Evolutionary conservation across 345 rosid species (phyloP).

Genomic region (Raphanus sativus): DNA sequence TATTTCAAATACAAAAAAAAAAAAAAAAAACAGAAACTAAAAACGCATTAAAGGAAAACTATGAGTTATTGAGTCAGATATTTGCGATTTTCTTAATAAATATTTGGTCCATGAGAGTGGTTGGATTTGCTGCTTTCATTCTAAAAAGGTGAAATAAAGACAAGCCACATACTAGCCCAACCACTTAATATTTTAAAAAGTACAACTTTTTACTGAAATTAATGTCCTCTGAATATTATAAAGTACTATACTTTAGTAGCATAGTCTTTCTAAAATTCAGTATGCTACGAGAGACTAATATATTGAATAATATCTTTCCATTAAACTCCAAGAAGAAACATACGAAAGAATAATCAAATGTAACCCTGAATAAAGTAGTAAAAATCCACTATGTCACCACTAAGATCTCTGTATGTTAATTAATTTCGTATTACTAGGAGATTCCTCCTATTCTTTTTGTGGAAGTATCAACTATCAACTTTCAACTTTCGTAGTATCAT

Average conservation of each 20-base stretch:
- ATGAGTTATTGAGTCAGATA: background rate
- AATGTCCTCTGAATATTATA: slow-evolving; percentile 32
- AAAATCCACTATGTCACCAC: slow-evolving; percentile 8
- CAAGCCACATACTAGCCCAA: slow-evolving; percentile 36
- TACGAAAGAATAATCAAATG: slow-evolving; percentile 37
- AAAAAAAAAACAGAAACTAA: background rate
- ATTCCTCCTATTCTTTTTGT: slow-evolving; percentile 19
- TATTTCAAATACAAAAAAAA: background rate
- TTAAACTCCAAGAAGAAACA: slow-evolving; percentile 35
- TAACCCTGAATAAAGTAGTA: background rate
- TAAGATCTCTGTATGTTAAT: background rate
- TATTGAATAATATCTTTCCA: slow-evolving; percentile 10
- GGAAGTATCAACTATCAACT: slow-evolving; percentile 18
- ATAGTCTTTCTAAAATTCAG: slow-evolving; percentile 20
- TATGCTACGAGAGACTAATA: slow-evolving; percentile 13
- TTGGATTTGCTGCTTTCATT: slow-evolving; percentile 46
- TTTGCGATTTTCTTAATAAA: background rate
- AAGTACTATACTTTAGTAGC: background rate
- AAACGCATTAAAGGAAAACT: background rate
- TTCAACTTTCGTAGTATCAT: background rate
- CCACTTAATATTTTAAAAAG: slow-evolving; percentile 26
- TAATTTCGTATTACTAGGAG: background rate
- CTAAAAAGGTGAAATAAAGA: slow-evolving; percentile 45
- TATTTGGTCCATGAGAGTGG: slow-evolving; percentile 35
- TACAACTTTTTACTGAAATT: slow-evolving; percentile 38